Evolutionary conservation across 495 filamentous ascomycete species (phyloP).

Genomic region (Penicillium goetzii): DNA sequence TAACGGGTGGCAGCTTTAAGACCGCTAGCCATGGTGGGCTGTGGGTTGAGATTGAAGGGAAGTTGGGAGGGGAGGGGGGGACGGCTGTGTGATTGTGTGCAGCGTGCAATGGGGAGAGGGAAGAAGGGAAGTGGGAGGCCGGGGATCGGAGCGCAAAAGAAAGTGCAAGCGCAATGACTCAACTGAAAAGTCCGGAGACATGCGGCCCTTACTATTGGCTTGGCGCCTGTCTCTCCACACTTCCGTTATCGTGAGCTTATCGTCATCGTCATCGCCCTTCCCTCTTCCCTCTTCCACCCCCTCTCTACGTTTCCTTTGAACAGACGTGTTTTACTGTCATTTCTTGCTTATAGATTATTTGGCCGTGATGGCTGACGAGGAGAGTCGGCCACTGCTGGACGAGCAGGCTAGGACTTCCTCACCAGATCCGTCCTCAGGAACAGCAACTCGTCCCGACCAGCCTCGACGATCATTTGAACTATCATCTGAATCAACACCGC

Average conservation of each 20-base stretch:
- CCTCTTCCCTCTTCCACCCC: constrained; percentile 15
- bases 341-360: neutral
- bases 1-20: constrained; percentile 60
- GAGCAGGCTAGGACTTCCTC: constrained; percentile 29
- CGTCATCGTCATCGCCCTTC: constrained; percentile 26
- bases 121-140: neutral
- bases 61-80: constrained; percentile 8
- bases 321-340: constrained; percentile 6
- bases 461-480: constrained; percentile 37
- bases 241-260: constrained; percentile 31
- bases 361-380: constrained; percentile 45
- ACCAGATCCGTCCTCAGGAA: constrained; percentile 17
- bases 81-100: constrained; percentile 6
- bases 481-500: constrained; percentile 50
- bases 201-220: constrained; percentile 6
- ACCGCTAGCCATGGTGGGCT: constrained; percentile 40
- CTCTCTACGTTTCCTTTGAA: neutral
- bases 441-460: constrained; percentile 20
- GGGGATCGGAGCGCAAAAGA: constrained; percentile 14
- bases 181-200: constrained; percentile 20
- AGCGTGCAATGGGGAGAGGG: constrained; percentile 23
- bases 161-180: constrained; percentile 28
- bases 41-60: constrained; percentile 7
- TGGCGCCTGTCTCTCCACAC: constrained; percentile 23
- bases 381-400: constrained; percentile 36